phyloP scores from a whole-genome alignment of 768 basidiomycete species.

The Boletus eberwhitei region DNA sequence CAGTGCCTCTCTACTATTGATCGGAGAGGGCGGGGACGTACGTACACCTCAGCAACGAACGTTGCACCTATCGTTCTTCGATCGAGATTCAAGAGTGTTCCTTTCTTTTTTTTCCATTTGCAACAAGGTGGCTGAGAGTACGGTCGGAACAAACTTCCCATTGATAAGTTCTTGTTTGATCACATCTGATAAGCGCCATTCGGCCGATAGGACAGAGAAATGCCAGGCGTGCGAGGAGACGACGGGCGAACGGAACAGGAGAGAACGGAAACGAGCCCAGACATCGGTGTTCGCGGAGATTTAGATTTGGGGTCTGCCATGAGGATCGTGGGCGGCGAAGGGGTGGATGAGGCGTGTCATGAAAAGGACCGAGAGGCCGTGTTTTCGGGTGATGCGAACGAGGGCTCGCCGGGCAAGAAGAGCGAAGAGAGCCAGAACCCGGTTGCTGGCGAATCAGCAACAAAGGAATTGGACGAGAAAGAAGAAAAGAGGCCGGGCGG shows the following conservation, averaged over 20 bases:
- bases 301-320: constrained; percentile 18
- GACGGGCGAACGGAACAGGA: not conserved
- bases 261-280: not conserved
- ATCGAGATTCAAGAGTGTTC: not conserved
- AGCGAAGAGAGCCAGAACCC: not conserved
- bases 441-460: constrained; percentile 6
- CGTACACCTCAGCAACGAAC: constrained; percentile 1
- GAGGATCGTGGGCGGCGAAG: constrained; percentile 24
- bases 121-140: constrained; percentile 1
- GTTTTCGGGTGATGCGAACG: constrained; percentile 18
- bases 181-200: constrained; percentile 1
- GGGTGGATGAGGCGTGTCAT: constrained; percentile 24
- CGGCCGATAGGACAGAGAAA: constrained; percentile 5
- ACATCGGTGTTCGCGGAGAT: constrained; percentile 22
- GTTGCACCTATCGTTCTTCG: not conserved
- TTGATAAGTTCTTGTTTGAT: not conserved
- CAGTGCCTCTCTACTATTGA: constrained; percentile 1
- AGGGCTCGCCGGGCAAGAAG: constrained; percentile 12
- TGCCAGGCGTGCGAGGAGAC: constrained; percentile 1
- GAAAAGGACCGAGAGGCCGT: constrained; percentile 18
- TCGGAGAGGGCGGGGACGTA: constrained; percentile 7
- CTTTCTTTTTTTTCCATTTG: not conserved
- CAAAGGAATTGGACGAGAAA: not conserved
- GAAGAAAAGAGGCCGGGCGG: constrained; percentile 4
- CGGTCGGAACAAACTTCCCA: not conserved